A percentile compares a stretch with the other conserved stretches of the same genome.
These are phyloP conservation scores for Penicillium bovifimosum DNA, from an alignment of 495 filamentous ascomycete genomes.

Conservation along the genomic window DNA sequence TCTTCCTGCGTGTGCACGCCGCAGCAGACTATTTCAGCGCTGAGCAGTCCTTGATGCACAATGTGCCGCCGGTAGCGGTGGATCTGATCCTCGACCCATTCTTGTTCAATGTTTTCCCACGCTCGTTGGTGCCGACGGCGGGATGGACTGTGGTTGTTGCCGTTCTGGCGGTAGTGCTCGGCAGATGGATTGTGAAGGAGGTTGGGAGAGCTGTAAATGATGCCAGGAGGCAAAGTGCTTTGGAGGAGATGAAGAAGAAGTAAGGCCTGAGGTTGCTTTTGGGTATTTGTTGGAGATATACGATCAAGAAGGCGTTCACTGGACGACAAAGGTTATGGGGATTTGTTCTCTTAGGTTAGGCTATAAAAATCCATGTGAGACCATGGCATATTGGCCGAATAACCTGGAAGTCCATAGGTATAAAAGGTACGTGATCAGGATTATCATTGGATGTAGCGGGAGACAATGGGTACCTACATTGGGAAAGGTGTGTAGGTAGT, in stretches of 20 bases:
- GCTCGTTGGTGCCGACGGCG: slow-evolving; percentile 62
- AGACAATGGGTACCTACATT: no score
- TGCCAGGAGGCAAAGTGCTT: slow-evolving; percentile 7
- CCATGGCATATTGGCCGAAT: not conserved
- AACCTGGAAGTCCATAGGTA: no score
- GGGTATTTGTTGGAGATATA: not conserved
- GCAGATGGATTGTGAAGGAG: slow-evolving; percentile 26
- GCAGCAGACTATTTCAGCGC: slow-evolving; percentile 79
- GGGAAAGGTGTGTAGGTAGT: no score
- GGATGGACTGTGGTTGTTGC: slow-evolving; percentile 54
- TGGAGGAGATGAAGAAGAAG: slow-evolving; percentile 21
- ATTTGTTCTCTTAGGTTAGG: not conserved
- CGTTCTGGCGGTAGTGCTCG: slow-evolving; percentile 44
- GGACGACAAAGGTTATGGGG: not conserved
- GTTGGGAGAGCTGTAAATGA: slow-evolving; percentile 26
- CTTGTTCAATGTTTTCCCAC: slow-evolving; percentile 63
- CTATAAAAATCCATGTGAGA: not conserved
- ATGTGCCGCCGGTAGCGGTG: slow-evolving; percentile 66
- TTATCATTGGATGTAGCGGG: no score
- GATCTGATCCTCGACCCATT: slow-evolving; percentile 91
- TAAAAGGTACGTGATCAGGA: no score
- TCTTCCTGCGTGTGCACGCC: slow-evolving; percentile 74
- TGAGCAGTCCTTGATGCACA: slow-evolving; percentile 66
- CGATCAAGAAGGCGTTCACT: not conserved
- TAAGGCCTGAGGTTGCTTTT: not conserved